Conservation (phyloP, 495 filamentous ascomycete species). For the Hyaloscypha variabilis region DNA sequence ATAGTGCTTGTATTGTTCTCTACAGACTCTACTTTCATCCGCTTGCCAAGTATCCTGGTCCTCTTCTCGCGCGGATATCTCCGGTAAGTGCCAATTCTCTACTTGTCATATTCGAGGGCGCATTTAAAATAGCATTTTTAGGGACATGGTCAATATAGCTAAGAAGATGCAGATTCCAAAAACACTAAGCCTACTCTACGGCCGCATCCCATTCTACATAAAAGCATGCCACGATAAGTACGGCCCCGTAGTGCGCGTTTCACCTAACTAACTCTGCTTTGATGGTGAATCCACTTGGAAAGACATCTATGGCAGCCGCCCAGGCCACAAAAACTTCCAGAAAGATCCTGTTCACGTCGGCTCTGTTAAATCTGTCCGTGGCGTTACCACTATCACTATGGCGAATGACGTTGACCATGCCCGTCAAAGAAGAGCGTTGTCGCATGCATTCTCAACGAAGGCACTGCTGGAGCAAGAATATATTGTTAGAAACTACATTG, state of each 20-base stretch:
- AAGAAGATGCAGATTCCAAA: background rate
- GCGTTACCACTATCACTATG: slow-evolving; percentile 27
- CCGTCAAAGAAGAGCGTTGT: slow-evolving; percentile 46
- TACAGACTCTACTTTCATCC: slow-evolving; percentile 12
- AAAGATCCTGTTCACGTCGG: slow-evolving; percentile 42
- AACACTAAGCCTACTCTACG: background rate
- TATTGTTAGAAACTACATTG: slow-evolving; percentile 38
- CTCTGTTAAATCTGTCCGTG: slow-evolving; percentile 18
- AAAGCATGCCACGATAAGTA: background rate
- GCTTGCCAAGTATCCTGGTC: slow-evolving; percentile 11
- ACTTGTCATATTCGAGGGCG: too few species aligned
- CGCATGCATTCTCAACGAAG: slow-evolving; percentile 55
- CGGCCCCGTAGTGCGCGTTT: slow-evolving; percentile 56
- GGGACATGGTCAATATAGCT: background rate
- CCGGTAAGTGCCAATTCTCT: too few species aligned
- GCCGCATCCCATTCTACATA: background rate
- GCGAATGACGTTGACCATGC: slow-evolving; percentile 48
- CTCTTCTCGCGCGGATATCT: slow-evolving; percentile 8
- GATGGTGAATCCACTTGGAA: slow-evolving; percentile 54
- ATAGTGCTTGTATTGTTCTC: background rate
- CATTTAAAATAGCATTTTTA: background rate
- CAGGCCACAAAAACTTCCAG: slow-evolving; percentile 36
- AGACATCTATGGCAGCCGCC: slow-evolving; percentile 59
- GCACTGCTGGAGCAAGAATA: slow-evolving; percentile 51
- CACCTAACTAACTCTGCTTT: slow-evolving; percentile 58